Base-by-base conservation (phyloP, 768 basidiomycete genomes). In the Lentinula lateritia region DNA sequence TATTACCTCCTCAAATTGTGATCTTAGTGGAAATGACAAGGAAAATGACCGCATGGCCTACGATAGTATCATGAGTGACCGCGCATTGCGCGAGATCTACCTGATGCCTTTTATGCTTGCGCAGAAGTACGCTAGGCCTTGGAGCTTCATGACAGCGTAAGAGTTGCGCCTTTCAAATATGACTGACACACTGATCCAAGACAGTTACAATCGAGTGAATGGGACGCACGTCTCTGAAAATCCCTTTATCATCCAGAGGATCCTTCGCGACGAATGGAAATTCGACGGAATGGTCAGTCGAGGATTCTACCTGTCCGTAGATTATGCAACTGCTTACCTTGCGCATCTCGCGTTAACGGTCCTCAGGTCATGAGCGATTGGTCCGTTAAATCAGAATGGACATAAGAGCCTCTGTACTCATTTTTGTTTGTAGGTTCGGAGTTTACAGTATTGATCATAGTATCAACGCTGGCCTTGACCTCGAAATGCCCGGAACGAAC, bases 401-500 rank as follows among this genome's bases (percentile, higher is more conserved):
- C 46, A 69, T 28, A 2, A 8, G 12, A 54, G 35, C 18, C 43
- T 46, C 13, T 3, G n/a, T 39, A 7, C 35, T 23, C 2, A 50
- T 50, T 6, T n/a, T 23, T 9, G 8, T 23, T 0, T 58, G 13
- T 36, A 83, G 85, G 87, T 89, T 88, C 61, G 91, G 91, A 1
- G 73, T 81, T 2, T 92, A 92, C 74, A 82, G 84, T 57, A 75
- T 90, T 36, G 84, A 85, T 64, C 75, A 79, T 23, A 73, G 78
- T 28, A 75, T 90, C 63, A 92, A 91, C 62, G 88, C 89, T n/a
- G 90, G 90, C 2, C 75, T 92, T 23, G 88, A 92, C 68, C 80
- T 93, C 41, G 89, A 91, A 69, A 91, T 90, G 88, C 89, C 89
- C 0, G 90, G 90, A 1, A 74, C 74, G 13, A 86, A 87, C 72